phyloP scores from a whole-genome alignment of 192 early-diverging fungal genomes.

The Helicostylum pulchrum region DNA sequence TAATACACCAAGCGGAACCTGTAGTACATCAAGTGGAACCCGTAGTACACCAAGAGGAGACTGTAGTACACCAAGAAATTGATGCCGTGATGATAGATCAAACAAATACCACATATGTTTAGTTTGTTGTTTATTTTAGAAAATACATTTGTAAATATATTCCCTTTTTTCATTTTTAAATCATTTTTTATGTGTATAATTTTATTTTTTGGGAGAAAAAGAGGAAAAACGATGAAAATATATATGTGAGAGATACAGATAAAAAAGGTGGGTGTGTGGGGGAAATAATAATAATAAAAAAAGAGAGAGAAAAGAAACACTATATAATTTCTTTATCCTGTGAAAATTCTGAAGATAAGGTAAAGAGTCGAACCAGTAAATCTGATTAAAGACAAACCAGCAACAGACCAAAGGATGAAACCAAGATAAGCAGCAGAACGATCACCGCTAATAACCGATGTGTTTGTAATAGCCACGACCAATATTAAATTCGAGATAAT shows the following conservation, averaged over 20 bases:
- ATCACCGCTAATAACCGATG: conserved; percentile 28
- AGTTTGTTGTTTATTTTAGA: too few species aligned
- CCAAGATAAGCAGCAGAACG: conserved; percentile 48
- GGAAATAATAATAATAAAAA: conserved; percentile 4
- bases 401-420: conserved; percentile 79
- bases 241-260: background rate
- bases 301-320: too few species aligned
- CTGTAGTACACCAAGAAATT: too few species aligned
- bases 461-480: conserved; percentile 63
- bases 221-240: background rate
- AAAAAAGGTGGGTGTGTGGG: background rate
- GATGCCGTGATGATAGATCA: too few species aligned
- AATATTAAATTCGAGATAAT: conserved; percentile 72
- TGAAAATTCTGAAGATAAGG: conserved; percentile 58
- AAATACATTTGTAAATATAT: too few species aligned
- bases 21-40: too few species aligned
- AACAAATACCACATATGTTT: too few species aligned
- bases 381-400: conserved; percentile 61
- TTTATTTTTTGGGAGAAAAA: background rate
- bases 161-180: too few species aligned
- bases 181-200: background rate
- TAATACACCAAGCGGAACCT: too few species aligned
- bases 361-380: conserved; percentile 69
- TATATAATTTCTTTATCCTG: conserved; percentile 31
- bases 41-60: too few species aligned